Evolutionary conservation across 805 yeast genomes (phyloP).

Genomic region (Lachancea sp.): DNA sequence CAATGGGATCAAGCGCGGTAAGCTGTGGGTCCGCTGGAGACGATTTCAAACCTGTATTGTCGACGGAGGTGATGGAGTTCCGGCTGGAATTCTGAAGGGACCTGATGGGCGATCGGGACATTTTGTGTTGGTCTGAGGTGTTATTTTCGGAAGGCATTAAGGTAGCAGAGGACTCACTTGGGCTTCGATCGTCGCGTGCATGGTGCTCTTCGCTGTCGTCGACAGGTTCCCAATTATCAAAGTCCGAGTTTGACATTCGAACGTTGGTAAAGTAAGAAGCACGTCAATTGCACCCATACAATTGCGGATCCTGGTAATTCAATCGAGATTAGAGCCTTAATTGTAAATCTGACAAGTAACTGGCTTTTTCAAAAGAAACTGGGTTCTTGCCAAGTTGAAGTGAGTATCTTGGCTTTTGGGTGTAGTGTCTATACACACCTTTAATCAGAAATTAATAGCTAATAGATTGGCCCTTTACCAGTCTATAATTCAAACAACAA

Average conservation of each 20-base stretch:
- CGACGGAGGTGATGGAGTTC: conserved; percentile 6
- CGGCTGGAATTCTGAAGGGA: conserved; percentile 6
- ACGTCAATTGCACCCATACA: no score
- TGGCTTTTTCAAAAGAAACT: no score
- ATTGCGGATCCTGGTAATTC: no score
- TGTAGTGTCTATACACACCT: no score
- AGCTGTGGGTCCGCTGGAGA: conserved; percentile 28
- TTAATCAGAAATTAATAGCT: no score
- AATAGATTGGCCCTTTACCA: no score
- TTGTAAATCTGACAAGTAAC: no score
- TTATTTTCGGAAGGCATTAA: not conserved
- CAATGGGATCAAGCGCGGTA: conserved; percentile 20
- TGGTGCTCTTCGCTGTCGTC: conserved; percentile 8
- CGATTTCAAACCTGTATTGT: conserved; percentile 17
- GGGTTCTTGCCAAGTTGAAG: no score
- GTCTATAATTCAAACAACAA: no score
- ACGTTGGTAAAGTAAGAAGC: no score
- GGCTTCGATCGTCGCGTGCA: not conserved
- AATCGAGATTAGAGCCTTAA: no score
- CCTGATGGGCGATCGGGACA: conserved; percentile 7
- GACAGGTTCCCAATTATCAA: conserved; percentile 24
- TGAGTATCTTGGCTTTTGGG: no score
- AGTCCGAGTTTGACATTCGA: conserved; percentile 7
- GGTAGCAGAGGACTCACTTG: not conserved
- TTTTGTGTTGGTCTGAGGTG: not conserved